These are phyloP conservation scores for Bryoerythrophyllum caledonicum DNA, from an alignment of 225 moss, liverwort and hornwort species.

Conservation along the genomic window DNA sequence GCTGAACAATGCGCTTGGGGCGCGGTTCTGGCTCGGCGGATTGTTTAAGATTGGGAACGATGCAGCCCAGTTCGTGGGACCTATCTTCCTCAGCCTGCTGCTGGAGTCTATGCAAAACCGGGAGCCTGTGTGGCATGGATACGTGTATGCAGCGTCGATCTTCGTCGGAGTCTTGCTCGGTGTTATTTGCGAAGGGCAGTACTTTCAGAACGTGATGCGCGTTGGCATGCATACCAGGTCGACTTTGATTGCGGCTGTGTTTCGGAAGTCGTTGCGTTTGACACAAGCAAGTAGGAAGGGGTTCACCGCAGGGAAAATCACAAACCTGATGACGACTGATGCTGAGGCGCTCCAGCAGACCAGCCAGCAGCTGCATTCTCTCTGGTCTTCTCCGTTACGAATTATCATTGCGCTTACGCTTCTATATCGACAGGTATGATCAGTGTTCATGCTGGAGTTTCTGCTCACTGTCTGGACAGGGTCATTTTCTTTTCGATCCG, in stretches of 20 bases:
- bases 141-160: slow-evolving; percentile 69
- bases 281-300: slow-evolving; percentile 66
- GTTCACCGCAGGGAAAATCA: slow-evolving; percentile 68
- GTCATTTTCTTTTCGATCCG: background rate
- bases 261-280: slow-evolving; percentile 61
- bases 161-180: slow-evolving; percentile 73
- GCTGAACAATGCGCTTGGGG: slow-evolving; percentile 60
- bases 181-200: slow-evolving; percentile 62
- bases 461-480: background rate
- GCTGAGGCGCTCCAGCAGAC: slow-evolving; percentile 63
- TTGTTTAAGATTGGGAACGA: slow-evolving; percentile 64
- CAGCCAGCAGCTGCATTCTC: slow-evolving; percentile 56
- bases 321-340: slow-evolving; percentile 84
- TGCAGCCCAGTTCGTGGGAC: slow-evolving; percentile 64
- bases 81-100: slow-evolving; percentile 56
- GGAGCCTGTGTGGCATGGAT: slow-evolving; percentile 78
- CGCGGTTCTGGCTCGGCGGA: slow-evolving; percentile 64
- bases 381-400: slow-evolving; percentile 78
- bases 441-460: slow-evolving; percentile 2
- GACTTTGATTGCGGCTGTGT: slow-evolving; percentile 64
- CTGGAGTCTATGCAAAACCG: slow-evolving; percentile 82
- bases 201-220: slow-evolving; percentile 63
- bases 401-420: slow-evolving; percentile 50
- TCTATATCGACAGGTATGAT: slow-evolving; percentile 49
- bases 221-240: slow-evolving; percentile 67